Percentiles rank a stretch among this genome's conserved stretches.
Conservation (phyloP, 2,329 filamentous ascomycete genomes). For the Cadophora luteo-olivacea region DNA sequence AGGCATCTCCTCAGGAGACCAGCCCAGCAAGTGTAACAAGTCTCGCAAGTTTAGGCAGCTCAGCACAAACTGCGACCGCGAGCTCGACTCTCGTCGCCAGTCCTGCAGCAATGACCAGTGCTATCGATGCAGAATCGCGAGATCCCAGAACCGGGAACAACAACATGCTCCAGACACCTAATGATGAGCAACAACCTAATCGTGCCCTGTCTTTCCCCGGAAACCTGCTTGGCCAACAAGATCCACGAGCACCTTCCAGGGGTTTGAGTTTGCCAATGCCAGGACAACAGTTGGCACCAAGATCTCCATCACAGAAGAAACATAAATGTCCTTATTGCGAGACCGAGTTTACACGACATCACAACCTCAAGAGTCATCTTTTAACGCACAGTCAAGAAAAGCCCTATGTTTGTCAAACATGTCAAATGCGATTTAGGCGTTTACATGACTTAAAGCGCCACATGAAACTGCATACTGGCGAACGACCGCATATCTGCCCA, state of each 20-base stretch:
- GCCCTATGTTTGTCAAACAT: constrained; percentile 93
- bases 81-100: constrained; percentile 43
- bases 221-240: constrained; percentile 39
- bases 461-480: constrained; percentile 94
- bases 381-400: constrained; percentile 99
- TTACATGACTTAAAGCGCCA: constrained; percentile 96
- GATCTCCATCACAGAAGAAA: constrained; percentile 81
- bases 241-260: constrained; percentile 47
- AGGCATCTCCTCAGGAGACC: constrained; percentile 41
- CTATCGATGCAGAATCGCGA: constrained; percentile 38
- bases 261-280: constrained; percentile 65
- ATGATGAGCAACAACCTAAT: constrained; percentile 39
- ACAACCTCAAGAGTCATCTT: constrained; percentile 96
- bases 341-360: constrained; percentile 95
- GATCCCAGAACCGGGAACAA: constrained; percentile 32
- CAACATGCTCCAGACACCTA: constrained; percentile 35
- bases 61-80: constrained; percentile 44
- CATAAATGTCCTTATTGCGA: constrained; percentile 97
- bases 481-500: constrained; percentile 91
- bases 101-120: constrained; percentile 39
- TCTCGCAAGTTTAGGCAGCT: constrained; percentile 42
- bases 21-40: constrained; percentile 45
- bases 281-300: constrained; percentile 56
- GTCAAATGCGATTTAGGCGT: constrained; percentile 88
- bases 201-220: constrained; percentile 44